phyloP scores from a whole-genome alignment of 495 filamentous ascomycete species.

The Daldinia loculata region DNA sequence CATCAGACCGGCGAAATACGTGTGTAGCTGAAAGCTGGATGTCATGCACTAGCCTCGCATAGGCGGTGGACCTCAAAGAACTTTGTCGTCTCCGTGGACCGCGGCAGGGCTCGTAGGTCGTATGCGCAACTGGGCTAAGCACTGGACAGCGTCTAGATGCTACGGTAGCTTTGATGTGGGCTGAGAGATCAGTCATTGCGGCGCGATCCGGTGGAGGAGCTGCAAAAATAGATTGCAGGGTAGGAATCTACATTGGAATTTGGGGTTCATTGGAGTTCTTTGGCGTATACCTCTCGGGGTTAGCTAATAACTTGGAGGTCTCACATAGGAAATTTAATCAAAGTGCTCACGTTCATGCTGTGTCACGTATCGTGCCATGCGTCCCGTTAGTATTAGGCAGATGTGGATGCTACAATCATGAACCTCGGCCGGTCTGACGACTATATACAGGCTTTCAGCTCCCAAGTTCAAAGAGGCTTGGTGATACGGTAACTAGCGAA shows the following conservation, averaged over 20 bases:
- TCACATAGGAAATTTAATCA: not conserved
- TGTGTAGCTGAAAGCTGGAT: not conserved
- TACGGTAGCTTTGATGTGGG: not conserved
- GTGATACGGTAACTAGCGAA: not conserved
- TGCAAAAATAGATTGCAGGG: not conserved
- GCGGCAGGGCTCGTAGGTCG: not conserved
- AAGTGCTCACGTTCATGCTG: not conserved
- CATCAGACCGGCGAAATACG: not conserved
- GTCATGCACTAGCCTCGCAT: conserved; percentile 2
- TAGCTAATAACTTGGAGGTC: not conserved
- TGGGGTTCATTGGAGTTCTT: too few relatives aligned
- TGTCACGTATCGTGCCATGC: not conserved
- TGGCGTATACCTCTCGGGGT: not conserved
- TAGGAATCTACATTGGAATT: not conserved
- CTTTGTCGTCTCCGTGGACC: not conserved
- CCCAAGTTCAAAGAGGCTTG: not conserved
- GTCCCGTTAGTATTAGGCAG: not conserved
- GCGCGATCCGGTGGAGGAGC: not conserved
- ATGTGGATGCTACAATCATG: not conserved
- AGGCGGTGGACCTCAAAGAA: not conserved
- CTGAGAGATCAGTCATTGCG: not conserved
- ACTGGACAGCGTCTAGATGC: not conserved
- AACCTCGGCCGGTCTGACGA: not conserved
- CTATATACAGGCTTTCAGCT: not conserved
- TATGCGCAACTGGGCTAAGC: not conserved